phyloP scores from a whole-genome alignment of 306 rosid species.

The Citrullus mucosospermus region DNA sequence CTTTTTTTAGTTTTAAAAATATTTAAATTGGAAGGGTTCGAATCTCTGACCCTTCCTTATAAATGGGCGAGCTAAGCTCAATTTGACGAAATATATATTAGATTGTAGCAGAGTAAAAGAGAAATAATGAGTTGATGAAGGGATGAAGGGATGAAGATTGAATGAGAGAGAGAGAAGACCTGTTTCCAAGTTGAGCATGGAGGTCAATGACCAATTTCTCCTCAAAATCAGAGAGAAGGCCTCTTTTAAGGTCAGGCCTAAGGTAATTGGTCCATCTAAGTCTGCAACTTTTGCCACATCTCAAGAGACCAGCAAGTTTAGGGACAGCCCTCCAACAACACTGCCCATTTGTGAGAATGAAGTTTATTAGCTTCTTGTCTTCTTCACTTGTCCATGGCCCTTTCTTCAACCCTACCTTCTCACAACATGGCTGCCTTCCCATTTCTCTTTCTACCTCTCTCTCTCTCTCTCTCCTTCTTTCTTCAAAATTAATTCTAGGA shows the following conservation, averaged over 20 bases:
- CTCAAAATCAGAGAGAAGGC: conserved; percentile 68
- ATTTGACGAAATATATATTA: no score
- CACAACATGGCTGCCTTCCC: conserved; percentile 99
- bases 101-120: no score
- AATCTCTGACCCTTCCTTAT: no score
- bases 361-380: conserved; percentile 79
- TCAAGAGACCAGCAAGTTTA: conserved; percentile 43
- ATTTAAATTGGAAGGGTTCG: no score
- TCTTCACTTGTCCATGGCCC: conserved; percentile 60
- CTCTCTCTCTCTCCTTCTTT: no score
- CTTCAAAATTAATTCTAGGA: no score
- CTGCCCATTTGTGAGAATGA: conserved; percentile 86
- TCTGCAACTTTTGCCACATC: conserved; percentile 97
- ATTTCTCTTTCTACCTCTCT: neutral
- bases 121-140: no score
- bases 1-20: no score
- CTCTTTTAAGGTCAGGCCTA: conserved; percentile 90
- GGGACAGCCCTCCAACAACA: conserved; percentile 98
- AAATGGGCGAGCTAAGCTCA: no score
- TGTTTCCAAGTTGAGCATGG: conserved; percentile 90
- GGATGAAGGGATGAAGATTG: no score
- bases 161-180: conserved; percentile 16
- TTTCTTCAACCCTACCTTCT: conserved; percentile 85
- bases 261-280: conserved; percentile 89
- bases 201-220: conserved; percentile 90